These are phyloP conservation scores for Solanum phureja DNA, from an alignment of 257 asterid genomes.

Conservation along the genomic window DNA sequence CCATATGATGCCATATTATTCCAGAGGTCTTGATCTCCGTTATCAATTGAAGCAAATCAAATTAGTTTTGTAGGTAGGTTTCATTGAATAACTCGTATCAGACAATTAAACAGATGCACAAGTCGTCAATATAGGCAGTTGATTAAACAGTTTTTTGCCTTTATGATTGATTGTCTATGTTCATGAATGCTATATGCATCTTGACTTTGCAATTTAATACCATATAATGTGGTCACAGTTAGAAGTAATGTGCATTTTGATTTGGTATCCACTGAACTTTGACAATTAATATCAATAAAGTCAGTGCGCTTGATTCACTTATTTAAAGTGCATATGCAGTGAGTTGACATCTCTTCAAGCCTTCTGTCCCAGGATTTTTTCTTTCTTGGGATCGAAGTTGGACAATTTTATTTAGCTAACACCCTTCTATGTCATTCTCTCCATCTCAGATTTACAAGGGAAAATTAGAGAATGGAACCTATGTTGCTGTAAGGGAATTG, in stretches of 20 bases:
- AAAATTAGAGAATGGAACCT: conserved; percentile 32
- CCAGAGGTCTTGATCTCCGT: background rate
- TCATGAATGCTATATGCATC: background rate
- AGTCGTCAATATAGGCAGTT: background rate
- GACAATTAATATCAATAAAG: background rate
- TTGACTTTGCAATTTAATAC: background rate
- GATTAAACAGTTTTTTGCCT: background rate
- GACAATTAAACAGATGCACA: background rate
- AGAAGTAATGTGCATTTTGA: background rate
- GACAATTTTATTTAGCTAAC: background rate
- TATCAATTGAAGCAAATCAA: background rate
- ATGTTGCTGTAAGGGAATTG: conserved; percentile 47
- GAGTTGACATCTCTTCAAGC: background rate
- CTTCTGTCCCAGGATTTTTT: background rate
- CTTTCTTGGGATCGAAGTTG: background rate
- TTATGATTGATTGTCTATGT: background rate
- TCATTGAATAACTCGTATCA: background rate
- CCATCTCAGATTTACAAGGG: conserved; percentile 53
- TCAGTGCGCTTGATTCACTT: background rate
- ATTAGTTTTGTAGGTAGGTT: background rate
- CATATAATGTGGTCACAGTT: background rate
- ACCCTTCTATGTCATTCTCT: background rate
- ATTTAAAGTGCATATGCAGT: background rate
- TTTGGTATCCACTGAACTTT: background rate
- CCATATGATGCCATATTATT: background rate